Percentiles rank a stretch among this genome's conserved stretches.
Conservation (phyloP, 2,329 filamentous ascomycete species). For the Calonectria fujianensis region DNA sequence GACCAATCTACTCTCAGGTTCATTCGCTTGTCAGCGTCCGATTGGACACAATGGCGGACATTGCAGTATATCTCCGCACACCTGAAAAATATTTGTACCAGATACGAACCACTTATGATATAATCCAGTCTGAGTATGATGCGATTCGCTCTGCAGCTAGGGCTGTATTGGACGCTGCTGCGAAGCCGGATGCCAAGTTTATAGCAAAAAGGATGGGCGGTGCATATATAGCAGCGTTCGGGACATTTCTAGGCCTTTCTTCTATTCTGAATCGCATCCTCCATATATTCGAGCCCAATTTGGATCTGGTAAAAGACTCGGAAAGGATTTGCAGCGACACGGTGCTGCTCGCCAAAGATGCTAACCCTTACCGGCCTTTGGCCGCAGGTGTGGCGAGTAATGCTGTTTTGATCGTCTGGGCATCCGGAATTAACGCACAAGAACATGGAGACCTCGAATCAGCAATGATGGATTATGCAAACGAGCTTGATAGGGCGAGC, state of each 20-base stretch:
- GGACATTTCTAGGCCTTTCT: background rate
- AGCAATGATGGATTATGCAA: background rate
- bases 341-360: background rate
- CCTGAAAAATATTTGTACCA: slow-evolving; percentile 27
- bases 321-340: background rate
- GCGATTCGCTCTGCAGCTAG: background rate
- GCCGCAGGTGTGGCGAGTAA: background rate
- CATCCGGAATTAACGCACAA: background rate
- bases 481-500: background rate
- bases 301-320: background rate
- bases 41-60: slow-evolving; percentile 1
- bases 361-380: background rate
- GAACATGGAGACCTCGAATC: background rate
- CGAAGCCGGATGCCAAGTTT: background rate
- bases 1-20: background rate
- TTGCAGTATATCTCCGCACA: slow-evolving; percentile 13
- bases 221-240: background rate
- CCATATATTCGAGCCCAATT: background rate
- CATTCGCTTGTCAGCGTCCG: slow-evolving; percentile 2
- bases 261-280: slow-evolving; percentile 21
- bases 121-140: background rate
- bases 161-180: background rate
- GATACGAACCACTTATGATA: slow-evolving; percentile 19
- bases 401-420: background rate
- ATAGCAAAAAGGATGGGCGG: background rate